These are phyloP conservation scores for Gentiana macrophylla DNA, from an alignment of 257 asterid genomes.

Conservation along the genomic window DNA sequence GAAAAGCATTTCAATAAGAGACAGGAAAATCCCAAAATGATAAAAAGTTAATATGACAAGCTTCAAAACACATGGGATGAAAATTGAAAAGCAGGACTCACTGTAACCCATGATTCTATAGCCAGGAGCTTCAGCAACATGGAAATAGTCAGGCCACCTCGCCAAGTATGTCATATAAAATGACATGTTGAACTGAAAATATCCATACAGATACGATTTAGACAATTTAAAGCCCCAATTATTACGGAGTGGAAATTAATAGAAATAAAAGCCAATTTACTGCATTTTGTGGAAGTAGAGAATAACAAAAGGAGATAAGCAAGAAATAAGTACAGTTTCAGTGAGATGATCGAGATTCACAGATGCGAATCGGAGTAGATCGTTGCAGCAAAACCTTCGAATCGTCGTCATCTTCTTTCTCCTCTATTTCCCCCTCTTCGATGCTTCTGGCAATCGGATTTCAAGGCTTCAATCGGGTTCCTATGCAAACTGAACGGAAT, in stretches of 20 bases:
- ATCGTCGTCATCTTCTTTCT: conserved; percentile 63
- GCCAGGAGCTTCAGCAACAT: conserved; percentile 89
- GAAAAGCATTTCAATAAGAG: background rate
- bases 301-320: background rate
- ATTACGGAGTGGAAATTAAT: background rate
- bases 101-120: conserved; percentile 50
- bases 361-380: conserved; percentile 77
- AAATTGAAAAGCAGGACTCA: conserved; percentile 7
- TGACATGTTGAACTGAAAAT: conserved; percentile 40
- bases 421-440: background rate
- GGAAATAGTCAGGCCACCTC: conserved; percentile 96
- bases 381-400: conserved; percentile 89
- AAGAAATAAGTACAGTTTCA: conserved; percentile 40
- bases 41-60: too few relatives aligned
- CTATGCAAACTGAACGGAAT: too few relatives aligned
- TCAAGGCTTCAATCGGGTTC: too few relatives aligned
- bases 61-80: background rate
- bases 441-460: too few relatives aligned
- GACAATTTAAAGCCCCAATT: background rate
- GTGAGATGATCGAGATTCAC: conserved; percentile 94
- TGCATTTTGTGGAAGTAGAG: too few relatives aligned
- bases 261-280: background rate
- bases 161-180: conserved; percentile 95
- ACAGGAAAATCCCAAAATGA: background rate
- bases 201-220: background rate